Conservation (phyloP, 805 yeast species). For the Wickerhamiella kurtzmanii region DNA sequence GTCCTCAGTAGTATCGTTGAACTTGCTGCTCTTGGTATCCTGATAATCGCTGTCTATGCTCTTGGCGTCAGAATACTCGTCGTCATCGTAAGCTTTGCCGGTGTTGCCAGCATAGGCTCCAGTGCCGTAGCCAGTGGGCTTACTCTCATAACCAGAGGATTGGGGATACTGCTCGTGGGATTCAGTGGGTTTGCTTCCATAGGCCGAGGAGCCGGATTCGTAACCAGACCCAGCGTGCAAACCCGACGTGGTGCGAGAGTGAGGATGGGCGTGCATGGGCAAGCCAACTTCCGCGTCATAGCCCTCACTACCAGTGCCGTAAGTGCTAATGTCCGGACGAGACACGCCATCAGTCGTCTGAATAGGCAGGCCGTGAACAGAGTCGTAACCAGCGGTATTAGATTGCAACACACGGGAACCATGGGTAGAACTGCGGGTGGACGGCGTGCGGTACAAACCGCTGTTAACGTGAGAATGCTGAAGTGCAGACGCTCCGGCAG, state of each 20-base stretch:
- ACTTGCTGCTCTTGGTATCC: slow-evolving; percentile 8
- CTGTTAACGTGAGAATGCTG: background rate
- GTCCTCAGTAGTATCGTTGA: slow-evolving; percentile 4
- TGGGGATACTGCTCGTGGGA: background rate
- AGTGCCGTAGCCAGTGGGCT: background rate
- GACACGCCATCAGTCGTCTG: background rate
- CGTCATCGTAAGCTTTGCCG: background rate
- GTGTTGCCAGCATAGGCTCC: background rate
- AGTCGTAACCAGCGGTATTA: background rate
- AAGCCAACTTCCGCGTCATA: background rate
- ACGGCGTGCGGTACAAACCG: too few species aligned
- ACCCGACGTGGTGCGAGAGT: background rate
- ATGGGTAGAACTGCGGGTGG: background rate
- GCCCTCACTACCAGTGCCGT: background rate
- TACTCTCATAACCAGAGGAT: background rate
- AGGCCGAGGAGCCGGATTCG: background rate
- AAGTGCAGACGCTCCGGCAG: background rate
- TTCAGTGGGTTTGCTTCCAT: background rate
- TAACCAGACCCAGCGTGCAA: background rate
- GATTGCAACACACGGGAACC: background rate
- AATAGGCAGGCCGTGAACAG: background rate
- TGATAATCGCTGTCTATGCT: background rate
- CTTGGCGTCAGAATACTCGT: background rate
- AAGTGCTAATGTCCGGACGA: background rate
- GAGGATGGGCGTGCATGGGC: background rate